These are phyloP conservation scores for Vachellia collinsii DNA, from an alignment of 306 rosid genomes.

Conservation along the genomic window DNA sequence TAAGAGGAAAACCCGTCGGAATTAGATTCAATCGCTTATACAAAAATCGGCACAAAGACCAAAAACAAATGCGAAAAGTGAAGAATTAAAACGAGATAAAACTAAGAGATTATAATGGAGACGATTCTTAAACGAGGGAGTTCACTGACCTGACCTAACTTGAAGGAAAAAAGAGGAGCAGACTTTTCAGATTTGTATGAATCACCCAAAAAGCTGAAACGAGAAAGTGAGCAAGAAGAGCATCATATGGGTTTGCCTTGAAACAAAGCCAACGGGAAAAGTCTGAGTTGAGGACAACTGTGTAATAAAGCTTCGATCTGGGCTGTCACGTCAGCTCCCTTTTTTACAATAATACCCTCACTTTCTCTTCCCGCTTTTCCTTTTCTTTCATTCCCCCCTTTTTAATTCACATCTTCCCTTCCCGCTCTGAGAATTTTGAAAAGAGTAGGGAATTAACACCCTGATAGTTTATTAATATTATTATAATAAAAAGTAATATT, in stretches of 20 bases:
- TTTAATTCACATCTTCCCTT: not conserved
- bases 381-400: not conserved
- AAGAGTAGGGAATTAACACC: not conserved
- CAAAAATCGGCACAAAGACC: not conserved
- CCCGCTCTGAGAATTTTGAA: not conserved
- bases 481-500: not conserved
- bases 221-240: not conserved
- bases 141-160: constrained; percentile 12
- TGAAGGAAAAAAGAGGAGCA: not conserved
- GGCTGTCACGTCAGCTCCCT: not conserved
- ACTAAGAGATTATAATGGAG: not conserved
- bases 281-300: not conserved
- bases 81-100: not conserved
- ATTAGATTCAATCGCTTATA: not conserved
- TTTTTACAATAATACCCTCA: constrained; percentile 1
- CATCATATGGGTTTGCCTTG: not conserved
- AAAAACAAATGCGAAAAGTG: not conserved
- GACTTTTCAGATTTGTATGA: not conserved
- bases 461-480: not conserved
- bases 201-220: not conserved
- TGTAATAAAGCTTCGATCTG: constrained; percentile 6
- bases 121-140: not conserved
- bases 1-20: not conserved
- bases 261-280: constrained; percentile 17
- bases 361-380: not conserved